phyloP scores from a whole-genome alignment of 176 grass and related monocot species.

The Pharus latifolius region DNA sequence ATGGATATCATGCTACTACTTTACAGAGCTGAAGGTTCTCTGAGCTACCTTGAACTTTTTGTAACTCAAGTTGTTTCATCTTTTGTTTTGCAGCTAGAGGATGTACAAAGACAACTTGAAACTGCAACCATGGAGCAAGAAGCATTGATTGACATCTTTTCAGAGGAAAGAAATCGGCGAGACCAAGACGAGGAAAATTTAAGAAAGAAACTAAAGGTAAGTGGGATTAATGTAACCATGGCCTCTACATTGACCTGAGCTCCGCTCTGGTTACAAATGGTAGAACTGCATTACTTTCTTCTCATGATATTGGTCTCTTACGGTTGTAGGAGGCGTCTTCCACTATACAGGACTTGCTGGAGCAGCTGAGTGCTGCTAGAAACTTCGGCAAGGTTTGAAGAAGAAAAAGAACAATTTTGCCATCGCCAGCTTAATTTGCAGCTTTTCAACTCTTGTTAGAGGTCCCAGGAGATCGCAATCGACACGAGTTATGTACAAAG shows the following conservation, averaged over 20 bases:
- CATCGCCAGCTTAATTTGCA: too few species aligned
- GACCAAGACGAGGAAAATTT: slow-evolving; percentile 57
- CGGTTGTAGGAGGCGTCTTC: slow-evolving; percentile 35
- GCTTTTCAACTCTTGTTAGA: too few species aligned
- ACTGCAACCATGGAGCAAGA: slow-evolving; percentile 59
- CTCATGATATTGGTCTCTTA: neutral
- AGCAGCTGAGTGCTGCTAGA: slow-evolving; percentile 21
- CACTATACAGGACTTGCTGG: slow-evolving; percentile 48
- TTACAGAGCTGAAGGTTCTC: neutral
- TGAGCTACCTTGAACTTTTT: neutral
- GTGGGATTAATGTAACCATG: neutral
- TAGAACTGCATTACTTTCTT: neutral
- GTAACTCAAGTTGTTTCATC: neutral
- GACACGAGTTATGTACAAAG: too few species aligned
- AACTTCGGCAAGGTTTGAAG: neutral
- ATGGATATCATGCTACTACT: neutral
- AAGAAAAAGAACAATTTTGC: neutral
- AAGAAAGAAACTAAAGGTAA: slow-evolving; percentile 58
- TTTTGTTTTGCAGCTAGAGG: slow-evolving; percentile 41
- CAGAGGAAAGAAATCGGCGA: slow-evolving; percentile 47
- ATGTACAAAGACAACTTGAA: slow-evolving; percentile 35
- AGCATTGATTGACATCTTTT: slow-evolving; percentile 47
- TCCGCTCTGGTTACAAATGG: neutral
- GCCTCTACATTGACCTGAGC: neutral
- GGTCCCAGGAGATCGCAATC: too few species aligned